A percentile compares a stretch with the other conserved stretches of the same genome.
Evolutionary conservation across 2,329 filamentous ascomycete genomes (phyloP).

Genomic region (Saccharata proteae): DNA sequence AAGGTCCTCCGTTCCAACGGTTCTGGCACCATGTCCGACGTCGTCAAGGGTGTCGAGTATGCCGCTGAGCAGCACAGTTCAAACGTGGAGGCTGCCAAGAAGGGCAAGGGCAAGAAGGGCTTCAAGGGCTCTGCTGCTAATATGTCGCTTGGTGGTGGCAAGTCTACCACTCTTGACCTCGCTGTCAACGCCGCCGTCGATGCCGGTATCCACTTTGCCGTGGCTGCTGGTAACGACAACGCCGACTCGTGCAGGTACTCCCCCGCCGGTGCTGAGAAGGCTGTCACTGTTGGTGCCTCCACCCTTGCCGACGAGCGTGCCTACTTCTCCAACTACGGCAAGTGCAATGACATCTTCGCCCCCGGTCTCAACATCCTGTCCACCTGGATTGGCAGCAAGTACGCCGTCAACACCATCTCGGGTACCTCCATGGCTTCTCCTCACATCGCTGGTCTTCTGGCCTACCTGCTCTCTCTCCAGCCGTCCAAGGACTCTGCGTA

Average conservation of each 20-base stretch:
- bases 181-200: slow-evolving; percentile 90
- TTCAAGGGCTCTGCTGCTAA: slow-evolving; percentile 99
- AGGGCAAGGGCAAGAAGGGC: slow-evolving; percentile 76
- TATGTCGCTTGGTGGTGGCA: slow-evolving; percentile 98
- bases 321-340: slow-evolving; percentile 99
- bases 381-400: slow-evolving; percentile 95
- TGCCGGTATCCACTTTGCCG: slow-evolving; percentile 90
- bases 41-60: slow-evolving; percentile 96
- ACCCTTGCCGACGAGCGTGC: slow-evolving; percentile 89
- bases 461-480: slow-evolving; percentile 96
- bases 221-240: slow-evolving; percentile 97
- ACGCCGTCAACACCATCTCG: slow-evolving; percentile 96
- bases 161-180: slow-evolving; percentile 80
- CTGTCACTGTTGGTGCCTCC: slow-evolving; percentile 91
- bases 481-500: slow-evolving; percentile 82
- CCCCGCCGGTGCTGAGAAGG: slow-evolving; percentile 79
- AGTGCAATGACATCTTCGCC: slow-evolving; percentile 98
- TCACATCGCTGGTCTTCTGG: slow-evolving; percentile 89
- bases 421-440: slow-evolving; percentile 99
- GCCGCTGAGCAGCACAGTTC: slow-evolving; percentile 70
- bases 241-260: slow-evolving; percentile 99
- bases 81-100: slow-evolving; percentile 67
- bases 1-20: slow-evolving; percentile 97
- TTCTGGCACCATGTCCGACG: slow-evolving; percentile 96
- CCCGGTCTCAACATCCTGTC: slow-evolving; percentile 94